Evolutionary conservation across 495 filamentous ascomycete genomes (phyloP).

Genomic region (Mytilinidion resinicola): DNA sequence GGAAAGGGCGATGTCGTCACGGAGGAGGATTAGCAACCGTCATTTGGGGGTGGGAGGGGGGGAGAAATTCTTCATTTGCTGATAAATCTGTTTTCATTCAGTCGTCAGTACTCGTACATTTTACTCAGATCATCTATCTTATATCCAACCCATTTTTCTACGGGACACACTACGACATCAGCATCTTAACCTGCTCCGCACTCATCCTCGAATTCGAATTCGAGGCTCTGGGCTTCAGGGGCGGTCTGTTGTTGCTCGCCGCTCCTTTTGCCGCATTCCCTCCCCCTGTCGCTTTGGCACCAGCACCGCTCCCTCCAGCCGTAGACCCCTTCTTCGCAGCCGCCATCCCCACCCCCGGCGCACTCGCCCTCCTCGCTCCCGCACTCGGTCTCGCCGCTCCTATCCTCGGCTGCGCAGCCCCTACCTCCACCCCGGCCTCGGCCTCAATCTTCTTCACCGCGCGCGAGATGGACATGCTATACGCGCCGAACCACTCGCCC

Average conservation of each 20-base stretch:
- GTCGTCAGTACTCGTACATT: no score
- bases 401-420: not conserved
- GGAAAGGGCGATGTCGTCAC: no score
- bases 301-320: not conserved
- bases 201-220: conserved; percentile 9
- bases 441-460: conserved; percentile 26
- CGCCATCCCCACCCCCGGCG: not conserved
- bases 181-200: conserved; percentile 15
- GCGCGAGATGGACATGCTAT: conserved; percentile 25
- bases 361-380: conserved; percentile 6
- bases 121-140: no score
- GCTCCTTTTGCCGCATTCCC: not conserved
- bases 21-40: no score
- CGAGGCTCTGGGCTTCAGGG: conserved; percentile 8
- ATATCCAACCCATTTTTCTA: not conserved
- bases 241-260: not conserved
- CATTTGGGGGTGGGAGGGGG: no score
- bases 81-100: no score
- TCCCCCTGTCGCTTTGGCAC: conserved; percentile 3
- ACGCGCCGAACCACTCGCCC: conserved; percentile 28
- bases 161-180: conserved; percentile 9
- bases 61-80: no score
- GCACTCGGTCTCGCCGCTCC: conserved; percentile 2
- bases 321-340: not conserved
- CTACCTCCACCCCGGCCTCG: conserved; percentile 14